Evolutionary conservation across 2,329 filamentous ascomycete genomes (phyloP).

Genomic region (Cytospora leucostoma): DNA sequence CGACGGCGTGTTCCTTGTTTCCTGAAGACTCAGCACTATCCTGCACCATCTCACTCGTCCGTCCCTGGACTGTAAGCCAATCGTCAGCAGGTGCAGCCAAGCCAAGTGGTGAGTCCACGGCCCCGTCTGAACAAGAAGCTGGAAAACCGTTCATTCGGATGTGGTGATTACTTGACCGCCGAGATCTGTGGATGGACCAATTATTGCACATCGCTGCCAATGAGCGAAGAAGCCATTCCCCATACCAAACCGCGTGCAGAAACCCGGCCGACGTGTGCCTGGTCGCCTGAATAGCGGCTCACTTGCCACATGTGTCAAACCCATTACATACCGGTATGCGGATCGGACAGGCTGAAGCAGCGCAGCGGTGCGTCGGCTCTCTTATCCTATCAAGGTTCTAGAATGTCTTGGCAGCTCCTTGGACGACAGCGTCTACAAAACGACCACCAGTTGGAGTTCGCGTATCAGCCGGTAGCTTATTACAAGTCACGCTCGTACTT

Average conservation of each 20-base stretch:
- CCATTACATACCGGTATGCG: conserved; percentile 13
- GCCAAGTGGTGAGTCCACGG: background rate
- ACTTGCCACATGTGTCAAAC: conserved; percentile 8
- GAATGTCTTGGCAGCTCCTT: conserved; percentile 17
- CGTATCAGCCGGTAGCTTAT: background rate
- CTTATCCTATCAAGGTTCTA: conserved; percentile 15
- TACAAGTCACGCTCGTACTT: background rate
- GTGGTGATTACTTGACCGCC: background rate
- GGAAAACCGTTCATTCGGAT: background rate
- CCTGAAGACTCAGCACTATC: no score
- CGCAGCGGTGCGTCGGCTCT: background rate
- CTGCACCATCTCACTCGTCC: background rate
- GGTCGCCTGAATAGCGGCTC: background rate
- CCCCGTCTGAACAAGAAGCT: background rate
- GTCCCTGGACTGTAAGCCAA: background rate
- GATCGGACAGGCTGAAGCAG: conserved; percentile 2
- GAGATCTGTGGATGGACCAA: conserved; percentile 5
- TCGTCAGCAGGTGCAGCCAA: background rate
- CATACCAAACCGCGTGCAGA: background rate
- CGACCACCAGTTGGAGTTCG: background rate
- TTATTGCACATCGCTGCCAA: conserved; percentile 11
- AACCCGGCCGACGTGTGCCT: conserved; percentile 5
- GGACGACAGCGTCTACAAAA: background rate
- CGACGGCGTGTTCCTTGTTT: background rate
- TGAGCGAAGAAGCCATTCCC: background rate